These are phyloP conservation scores for Ceriops zippeliana DNA, from an alignment of 345 rosid genomes.

Conservation along the genomic window DNA sequence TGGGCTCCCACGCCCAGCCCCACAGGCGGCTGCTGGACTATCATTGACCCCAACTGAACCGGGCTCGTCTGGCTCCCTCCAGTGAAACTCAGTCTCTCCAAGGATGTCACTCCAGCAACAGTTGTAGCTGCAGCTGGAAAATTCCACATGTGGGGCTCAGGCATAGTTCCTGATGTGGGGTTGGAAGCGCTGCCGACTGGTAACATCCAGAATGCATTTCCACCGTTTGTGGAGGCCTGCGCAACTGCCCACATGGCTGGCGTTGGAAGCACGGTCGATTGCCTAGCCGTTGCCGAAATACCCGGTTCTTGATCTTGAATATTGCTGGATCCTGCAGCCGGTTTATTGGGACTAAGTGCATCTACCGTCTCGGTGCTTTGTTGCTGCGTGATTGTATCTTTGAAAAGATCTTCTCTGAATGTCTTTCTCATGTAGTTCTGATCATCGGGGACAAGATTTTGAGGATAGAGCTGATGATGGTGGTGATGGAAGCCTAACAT, in stretches of 20 bases:
- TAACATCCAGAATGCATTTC: slow-evolving; percentile 77
- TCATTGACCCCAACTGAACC: slow-evolving; percentile 64
- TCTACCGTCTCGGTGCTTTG: slow-evolving; percentile 14
- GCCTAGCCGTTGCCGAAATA: background rate
- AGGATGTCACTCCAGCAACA: slow-evolving; percentile 13
- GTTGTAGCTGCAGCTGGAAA: slow-evolving; percentile 32
- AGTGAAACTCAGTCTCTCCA: slow-evolving; percentile 35
- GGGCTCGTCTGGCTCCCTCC: slow-evolving; percentile 50
- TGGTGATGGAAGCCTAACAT: slow-evolving; percentile 46
- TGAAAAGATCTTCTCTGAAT: slow-evolving; percentile 66
- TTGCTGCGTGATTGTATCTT: slow-evolving; percentile 34
- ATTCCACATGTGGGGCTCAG: slow-evolving; percentile 65
- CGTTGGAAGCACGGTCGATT: slow-evolving; percentile 37
- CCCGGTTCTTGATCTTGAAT: slow-evolving; percentile 38
- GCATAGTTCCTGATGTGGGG: slow-evolving; percentile 15
- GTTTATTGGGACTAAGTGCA: slow-evolving; percentile 18
- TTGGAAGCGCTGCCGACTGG: slow-evolving; percentile 43
- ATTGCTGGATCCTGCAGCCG: slow-evolving; percentile 28
- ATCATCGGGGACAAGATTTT: slow-evolving; percentile 23
- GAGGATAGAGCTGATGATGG: slow-evolving; percentile 49
- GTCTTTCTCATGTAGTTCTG: slow-evolving; percentile 39
- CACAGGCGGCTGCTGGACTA: slow-evolving; percentile 51
- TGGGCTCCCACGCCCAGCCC: slow-evolving; percentile 37
- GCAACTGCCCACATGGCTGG: slow-evolving; percentile 77
- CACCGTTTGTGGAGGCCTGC: slow-evolving; percentile 52